A percentile compares a stretch with the other conserved stretches of the same genome.
Conservation (phyloP, 176 grass and related monocot genomes). For the Musa acuminata region DNA sequence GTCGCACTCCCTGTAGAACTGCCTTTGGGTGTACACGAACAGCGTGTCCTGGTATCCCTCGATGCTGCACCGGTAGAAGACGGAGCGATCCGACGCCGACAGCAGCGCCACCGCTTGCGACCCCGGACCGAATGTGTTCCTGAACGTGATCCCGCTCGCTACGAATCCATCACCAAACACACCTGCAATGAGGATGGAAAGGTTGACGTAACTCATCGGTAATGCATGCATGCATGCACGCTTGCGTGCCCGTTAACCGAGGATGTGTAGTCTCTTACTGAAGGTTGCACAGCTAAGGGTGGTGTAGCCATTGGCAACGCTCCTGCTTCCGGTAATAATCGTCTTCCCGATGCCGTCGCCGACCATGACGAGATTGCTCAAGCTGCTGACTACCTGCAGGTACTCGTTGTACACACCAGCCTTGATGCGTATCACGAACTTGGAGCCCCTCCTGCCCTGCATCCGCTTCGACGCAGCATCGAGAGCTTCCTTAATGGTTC, state of each 20-base stretch:
- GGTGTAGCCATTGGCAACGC: constrained; percentile 25
- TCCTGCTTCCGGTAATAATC: constrained; percentile 21
- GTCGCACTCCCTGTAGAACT: background rate
- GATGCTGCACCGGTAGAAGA: constrained; percentile 2
- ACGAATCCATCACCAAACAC: background rate
- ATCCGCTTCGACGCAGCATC: background rate
- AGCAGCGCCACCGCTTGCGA: background rate
- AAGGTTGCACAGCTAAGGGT: constrained; percentile 26
- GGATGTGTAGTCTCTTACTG: background rate
- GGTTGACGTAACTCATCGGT: background rate
- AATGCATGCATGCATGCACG: background rate
- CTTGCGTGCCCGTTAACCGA: background rate
- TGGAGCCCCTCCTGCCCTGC: background rate
- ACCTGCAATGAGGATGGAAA: background rate
- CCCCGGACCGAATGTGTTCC: background rate
- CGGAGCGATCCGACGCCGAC: background rate
- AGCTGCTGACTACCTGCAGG: constrained; percentile 14
- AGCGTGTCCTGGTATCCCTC: constrained; percentile 3
- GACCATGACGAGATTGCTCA: constrained; percentile 25
- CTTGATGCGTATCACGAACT: constrained; percentile 24
- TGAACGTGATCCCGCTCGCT: constrained; percentile 1
- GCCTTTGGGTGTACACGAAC: background rate
- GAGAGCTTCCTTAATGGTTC: constrained; percentile 28
- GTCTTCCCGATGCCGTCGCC: constrained; percentile 32
- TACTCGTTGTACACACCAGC: constrained; percentile 21